A percentile compares a stretch with the other conserved stretches of the same genome.
phyloP scores from a whole-genome alignment of 2,329 filamentous ascomycete genomes.

The Aspergillus fructus region DNA sequence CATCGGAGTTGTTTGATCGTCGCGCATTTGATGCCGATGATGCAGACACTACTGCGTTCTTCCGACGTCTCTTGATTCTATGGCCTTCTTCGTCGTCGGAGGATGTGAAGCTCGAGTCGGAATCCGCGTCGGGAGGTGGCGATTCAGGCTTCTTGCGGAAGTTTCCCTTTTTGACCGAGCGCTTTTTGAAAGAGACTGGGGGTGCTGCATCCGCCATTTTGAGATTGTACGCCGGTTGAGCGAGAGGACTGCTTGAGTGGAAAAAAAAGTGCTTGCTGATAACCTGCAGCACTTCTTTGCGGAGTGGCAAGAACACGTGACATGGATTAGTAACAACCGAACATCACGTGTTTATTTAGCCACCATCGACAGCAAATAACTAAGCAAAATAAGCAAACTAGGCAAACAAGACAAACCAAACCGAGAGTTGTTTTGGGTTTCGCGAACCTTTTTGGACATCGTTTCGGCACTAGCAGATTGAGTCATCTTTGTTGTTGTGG shows the following conservation, averaged over 20 bases:
- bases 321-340: neutral
- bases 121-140: conserved; percentile 65
- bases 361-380: no score
- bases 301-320: conserved; percentile 3
- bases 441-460: neutral
- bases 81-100: conserved; percentile 76
- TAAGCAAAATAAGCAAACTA: no score
- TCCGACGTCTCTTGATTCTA: conserved; percentile 75
- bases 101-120: conserved; percentile 65
- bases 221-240: neutral
- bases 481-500: neutral
- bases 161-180: conserved; percentile 73
- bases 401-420: conserved; percentile 7
- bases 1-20: conserved; percentile 47
- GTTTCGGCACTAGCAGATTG: neutral
- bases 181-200: conserved; percentile 71
- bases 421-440: neutral
- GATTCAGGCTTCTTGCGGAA: conserved; percentile 78
- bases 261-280: neutral
- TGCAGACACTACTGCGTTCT: conserved; percentile 60
- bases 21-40: conserved; percentile 50
- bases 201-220: conserved; percentile 5
- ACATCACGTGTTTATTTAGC: neutral
- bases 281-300: neutral
- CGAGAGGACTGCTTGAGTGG: neutral